Base-by-base conservation (phyloP, 352 stramenopile genomes). In the Globisporangium emineosum region DNA sequence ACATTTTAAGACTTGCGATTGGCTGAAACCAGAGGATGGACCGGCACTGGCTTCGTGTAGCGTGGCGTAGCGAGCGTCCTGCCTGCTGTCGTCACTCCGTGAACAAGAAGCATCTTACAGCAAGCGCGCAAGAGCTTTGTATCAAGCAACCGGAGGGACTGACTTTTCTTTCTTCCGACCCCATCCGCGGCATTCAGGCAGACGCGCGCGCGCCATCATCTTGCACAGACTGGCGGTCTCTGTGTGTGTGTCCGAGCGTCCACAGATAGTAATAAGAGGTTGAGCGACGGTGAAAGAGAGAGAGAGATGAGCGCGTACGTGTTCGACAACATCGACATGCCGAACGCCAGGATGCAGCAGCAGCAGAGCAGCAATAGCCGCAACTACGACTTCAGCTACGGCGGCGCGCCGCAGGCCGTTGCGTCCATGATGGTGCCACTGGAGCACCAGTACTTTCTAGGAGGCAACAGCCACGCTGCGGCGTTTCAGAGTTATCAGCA, bases 91-190 rank as follows among this genome's bases (percentile, higher is more conserved):
- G 62, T 67, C 62, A 47, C 30, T 67, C 62, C 33, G 61, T 17
- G 23, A 60, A 51, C 23, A 33, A 37, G 5, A 25, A 40, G 21
- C 37, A 35, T 4, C 9, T 21, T 3, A 42, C 4, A 3, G 17
- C 49, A 29, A 52, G 21, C 5, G 10, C 9, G 23, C 50, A 17
- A 40, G n/a, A n/a, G n/a, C n/a, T n/a, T n/a, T n/a, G 3, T 57
- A 40, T 25, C 23, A 42, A 21, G 30, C 52, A 17, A 56, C 21
- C 17, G 8, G 15, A 21, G 27, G 7, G 25, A 17, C 50, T 15
- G 49, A 65, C 60, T 65, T 42, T 55, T 61, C 51, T 61, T 60
- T 66, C 60, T 66, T 61, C 60, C 60, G 60, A 61, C 60, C 49
- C n/a, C n/a, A n/a, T 60, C 60, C 17, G 8, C 25, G 33, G 19